Conservation (phyloP, 2,329 filamentous ascomycete species). For the Teratosphaeria destructans region DNA sequence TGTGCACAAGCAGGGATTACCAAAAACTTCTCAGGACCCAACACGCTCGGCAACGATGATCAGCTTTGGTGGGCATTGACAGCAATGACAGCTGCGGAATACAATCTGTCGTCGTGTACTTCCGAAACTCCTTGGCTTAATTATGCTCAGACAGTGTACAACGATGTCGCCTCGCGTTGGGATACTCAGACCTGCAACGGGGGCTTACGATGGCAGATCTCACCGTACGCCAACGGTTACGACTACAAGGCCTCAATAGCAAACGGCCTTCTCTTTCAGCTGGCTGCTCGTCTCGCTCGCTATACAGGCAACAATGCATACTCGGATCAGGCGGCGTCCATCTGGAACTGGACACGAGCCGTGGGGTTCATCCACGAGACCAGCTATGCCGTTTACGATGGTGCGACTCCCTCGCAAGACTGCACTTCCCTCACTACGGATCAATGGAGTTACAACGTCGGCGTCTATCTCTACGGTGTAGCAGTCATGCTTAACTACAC, state of each 20-base stretch:
- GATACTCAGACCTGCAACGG: constrained; percentile 23
- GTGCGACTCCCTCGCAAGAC: constrained; percentile 33
- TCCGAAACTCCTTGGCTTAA: constrained; percentile 31
- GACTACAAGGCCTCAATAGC: constrained; percentile 37
- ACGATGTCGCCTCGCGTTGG: constrained; percentile 25
- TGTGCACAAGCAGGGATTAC: constrained; percentile 30
- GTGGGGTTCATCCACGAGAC: constrained; percentile 48
- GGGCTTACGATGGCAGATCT: constrained; percentile 27
- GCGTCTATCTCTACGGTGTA: constrained; percentile 35
- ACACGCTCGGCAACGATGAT: constrained; percentile 40
- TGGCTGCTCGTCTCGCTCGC: constrained; percentile 26
- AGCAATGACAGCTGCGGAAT: constrained; percentile 45
- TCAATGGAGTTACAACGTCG: constrained; percentile 39
- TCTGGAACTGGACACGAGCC: constrained; percentile 33
- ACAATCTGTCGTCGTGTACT: constrained; percentile 34
- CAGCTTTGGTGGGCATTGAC: constrained; percentile 48
- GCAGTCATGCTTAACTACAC: constrained; percentile 36
- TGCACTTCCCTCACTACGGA: constrained; percentile 35
- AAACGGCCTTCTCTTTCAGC: constrained; percentile 37
- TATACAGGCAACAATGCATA: constrained; percentile 31
- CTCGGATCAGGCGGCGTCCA: constrained; percentile 40
- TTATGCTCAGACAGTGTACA: constrained; percentile 31
- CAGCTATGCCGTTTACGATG: constrained; percentile 42
- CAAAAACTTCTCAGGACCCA: constrained; percentile 8
- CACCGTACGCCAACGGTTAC: constrained; percentile 31